Evolutionary conservation across 2,329 filamentous ascomycete genomes (phyloP).

Genomic region (Aspergillus ruber): DNA sequence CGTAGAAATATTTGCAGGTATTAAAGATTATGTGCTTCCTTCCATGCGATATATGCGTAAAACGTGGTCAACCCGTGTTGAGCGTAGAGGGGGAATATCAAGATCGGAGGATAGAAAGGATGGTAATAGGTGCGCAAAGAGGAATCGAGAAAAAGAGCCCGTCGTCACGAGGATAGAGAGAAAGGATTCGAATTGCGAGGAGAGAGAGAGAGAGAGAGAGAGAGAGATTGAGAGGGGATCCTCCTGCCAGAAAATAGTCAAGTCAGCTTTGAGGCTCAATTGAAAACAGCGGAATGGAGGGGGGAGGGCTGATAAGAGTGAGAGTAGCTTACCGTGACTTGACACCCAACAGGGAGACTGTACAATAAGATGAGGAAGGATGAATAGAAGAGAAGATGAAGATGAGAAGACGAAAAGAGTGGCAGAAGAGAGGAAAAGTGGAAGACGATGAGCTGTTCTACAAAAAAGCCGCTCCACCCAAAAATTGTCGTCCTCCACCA

Average conservation of each 20-base stretch:
- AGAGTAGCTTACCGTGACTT: too few relatives aligned
- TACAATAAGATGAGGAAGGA: too few relatives aligned
- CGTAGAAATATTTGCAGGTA: constrained; percentile 1
- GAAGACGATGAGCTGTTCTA: too few relatives aligned
- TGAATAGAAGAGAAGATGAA: too few relatives aligned
- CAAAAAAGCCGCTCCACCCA: too few relatives aligned
- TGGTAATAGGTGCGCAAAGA: not conserved
- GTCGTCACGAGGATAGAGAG: not conserved
- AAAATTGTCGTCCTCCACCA: too few relatives aligned
- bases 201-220: not conserved
- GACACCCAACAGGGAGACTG: too few relatives aligned
- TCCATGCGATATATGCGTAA: constrained; percentile 2
- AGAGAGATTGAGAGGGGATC: not conserved
- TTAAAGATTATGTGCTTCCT: constrained; percentile 22
- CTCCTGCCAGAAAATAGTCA: not conserved
- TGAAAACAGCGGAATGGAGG: not conserved
- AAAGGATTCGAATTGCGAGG: not conserved
- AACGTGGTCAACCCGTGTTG: not conserved
- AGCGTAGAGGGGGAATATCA: not conserved
- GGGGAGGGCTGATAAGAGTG: not conserved
- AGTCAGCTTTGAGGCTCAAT: not conserved
- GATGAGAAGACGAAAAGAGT: too few relatives aligned
- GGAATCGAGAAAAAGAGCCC: not conserved
- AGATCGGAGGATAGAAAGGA: not conserved
- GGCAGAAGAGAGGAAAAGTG: too few relatives aligned